phyloP scores from a whole-genome alignment of 306 rosid genomes.

The Vigna trinervia region DNA sequence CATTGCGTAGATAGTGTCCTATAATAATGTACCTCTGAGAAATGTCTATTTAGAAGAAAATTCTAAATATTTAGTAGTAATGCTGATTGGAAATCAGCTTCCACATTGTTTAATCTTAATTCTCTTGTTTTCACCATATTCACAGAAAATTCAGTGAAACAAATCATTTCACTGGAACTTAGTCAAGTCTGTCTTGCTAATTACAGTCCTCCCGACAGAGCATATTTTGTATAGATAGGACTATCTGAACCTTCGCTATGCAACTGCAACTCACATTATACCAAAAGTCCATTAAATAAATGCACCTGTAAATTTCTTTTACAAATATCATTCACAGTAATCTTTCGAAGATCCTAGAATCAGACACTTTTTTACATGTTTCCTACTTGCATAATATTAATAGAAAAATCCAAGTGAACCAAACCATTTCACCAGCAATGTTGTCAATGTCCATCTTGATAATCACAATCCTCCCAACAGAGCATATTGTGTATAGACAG shows the following conservation, averaged over 20 bases:
- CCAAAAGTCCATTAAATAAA: constrained; percentile 39
- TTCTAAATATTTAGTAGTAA: neutral
- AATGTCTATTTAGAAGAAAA: constrained; percentile 29
- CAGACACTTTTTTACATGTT: constrained; percentile 9
- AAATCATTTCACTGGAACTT: constrained; percentile 43
- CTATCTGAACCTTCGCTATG: constrained; percentile 33
- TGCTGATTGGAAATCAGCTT: constrained; percentile 22
- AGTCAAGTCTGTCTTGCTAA: constrained; percentile 40
- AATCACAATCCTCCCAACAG: constrained; percentile 38
- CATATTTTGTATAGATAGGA: constrained; percentile 28
- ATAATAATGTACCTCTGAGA: constrained; percentile 22
- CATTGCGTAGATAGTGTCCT: constrained; percentile 26
- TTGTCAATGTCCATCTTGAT: constrained; percentile 43
- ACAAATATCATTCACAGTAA: constrained; percentile 38
- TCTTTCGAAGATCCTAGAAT: constrained; percentile 25
- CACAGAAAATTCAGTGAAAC: constrained; percentile 33
- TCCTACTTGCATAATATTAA: constrained; percentile 20
- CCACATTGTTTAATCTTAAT: constrained; percentile 28
- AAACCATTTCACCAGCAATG: constrained; percentile 47
- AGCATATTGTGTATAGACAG: constrained; percentile 34
- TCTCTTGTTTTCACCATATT: constrained; percentile 24
- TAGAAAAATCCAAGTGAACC: constrained; percentile 30
- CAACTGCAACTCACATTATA: constrained; percentile 35
- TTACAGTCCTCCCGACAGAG: constrained; percentile 34
- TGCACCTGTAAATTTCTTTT: constrained; percentile 36